Percentiles rank a stretch among this genome's conserved stretches.
Evolutionary conservation across 2,329 filamentous ascomycete species (phyloP).

Genomic region (Diaporthe destruens): DNA sequence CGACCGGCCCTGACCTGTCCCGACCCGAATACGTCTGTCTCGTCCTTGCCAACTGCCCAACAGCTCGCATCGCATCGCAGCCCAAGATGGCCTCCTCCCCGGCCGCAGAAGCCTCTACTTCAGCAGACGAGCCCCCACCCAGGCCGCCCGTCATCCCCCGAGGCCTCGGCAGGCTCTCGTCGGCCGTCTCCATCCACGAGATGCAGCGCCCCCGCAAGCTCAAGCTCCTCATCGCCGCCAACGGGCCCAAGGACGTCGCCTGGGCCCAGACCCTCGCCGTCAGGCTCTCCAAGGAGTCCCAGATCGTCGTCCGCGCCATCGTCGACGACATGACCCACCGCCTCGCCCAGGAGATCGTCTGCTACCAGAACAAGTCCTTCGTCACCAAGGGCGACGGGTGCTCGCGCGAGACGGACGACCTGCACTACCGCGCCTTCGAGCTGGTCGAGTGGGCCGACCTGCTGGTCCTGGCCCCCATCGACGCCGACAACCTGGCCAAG

Average conservation of each 20-base stretch:
- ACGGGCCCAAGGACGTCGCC: conserved; percentile 73
- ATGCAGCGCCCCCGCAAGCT: conserved; percentile 59
- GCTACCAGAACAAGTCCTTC: conserved; percentile 67
- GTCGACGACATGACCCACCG: conserved; percentile 75
- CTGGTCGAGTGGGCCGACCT: conserved; percentile 90
- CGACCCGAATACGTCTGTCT: background rate
- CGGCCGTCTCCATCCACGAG: conserved; percentile 52
- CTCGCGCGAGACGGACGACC: conserved; percentile 63
- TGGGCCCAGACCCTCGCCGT: conserved; percentile 76
- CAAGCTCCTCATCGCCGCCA: conserved; percentile 74
- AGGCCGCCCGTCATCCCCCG: conserved; percentile 6
- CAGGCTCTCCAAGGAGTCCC: conserved; percentile 73
- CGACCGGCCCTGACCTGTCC: background rate
- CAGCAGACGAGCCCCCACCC: conserved; percentile 38
- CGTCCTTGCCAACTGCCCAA: background rate
- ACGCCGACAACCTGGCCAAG: conserved; percentile 85
- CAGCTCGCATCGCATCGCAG: background rate
- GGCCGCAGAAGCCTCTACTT: conserved; percentile 38
- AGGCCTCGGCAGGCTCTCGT: conserved; percentile 39
- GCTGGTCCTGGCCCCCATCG: conserved; percentile 85
- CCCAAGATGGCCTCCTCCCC: conserved; percentile 38
- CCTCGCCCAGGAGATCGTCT: conserved; percentile 72
- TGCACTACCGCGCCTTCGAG: conserved; percentile 69
- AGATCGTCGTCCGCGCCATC: conserved; percentile 72
- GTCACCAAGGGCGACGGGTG: conserved; percentile 42